Evolutionary conservation across 306 rosid genomes (phyloP), one percentile per base, ranked within the genome.

Genomic region (Glycine soja): DNA sequence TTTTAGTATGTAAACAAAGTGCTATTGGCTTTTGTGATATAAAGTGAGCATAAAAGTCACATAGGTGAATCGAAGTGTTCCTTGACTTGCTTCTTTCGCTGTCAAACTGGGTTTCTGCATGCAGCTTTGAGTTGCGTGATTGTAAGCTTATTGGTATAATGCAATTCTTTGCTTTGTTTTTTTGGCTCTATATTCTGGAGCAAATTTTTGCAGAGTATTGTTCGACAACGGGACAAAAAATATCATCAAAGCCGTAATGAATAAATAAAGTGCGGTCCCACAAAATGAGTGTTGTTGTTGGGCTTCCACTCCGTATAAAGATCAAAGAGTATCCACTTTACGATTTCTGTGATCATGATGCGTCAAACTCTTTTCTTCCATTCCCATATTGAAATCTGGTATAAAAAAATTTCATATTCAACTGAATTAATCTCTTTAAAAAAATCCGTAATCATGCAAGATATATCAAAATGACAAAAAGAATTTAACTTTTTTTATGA

Each of bases 151-250:
- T 24, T 32, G 38, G 40, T 30, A 50, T 77, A 11, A 72, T 77
- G 78, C 66, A 73, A 40, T 50, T 54, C 7, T 34, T 72, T 76
- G 46, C 46, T 42, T 42, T 36, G 70, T 4, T 63, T 63, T 19
- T 24, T 24, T 24, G 30, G 30, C 30, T 24, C 30, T 24, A 24
- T 24, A 52, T 51, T 24, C 30, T 24, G 30, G 30, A 45, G 75
- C 32, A 7, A 80, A 74, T 15, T 36, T 80, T 50, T 40, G 70
- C 63, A 75, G 70, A 72, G 70, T 47, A 53, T 69, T 24, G 76
- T 50, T 88, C 76, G 81, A 79, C 82, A 85, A 74, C 15, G 72
- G 74, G 87, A 90, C 89, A 89, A 83, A 77, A 53, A 45, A 62
- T 36, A 64, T 36, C 12, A 64, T 36, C 6, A 64, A 64, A 64